Base-by-base conservation (phyloP, 202 grass and related monocot genomes). In the Schoenoplectus tabernaemontani region DNA sequence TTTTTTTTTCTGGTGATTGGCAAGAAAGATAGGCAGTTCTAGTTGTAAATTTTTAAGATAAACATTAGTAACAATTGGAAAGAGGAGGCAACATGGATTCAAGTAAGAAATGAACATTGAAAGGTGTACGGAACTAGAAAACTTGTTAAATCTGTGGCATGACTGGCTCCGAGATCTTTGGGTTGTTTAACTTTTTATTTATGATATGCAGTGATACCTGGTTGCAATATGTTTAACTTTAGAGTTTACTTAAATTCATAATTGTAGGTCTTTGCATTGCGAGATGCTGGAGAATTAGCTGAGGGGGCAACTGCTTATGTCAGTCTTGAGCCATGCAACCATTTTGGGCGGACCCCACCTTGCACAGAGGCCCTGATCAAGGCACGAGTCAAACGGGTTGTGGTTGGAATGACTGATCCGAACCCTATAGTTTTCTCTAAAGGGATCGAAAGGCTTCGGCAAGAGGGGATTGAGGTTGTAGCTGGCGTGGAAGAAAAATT, bases 401-500 rank as follows among this genome's bases (percentile, higher is more conserved):
- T 99, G 41, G 79, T 99, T 77, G 91, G 96, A 19, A 95, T 95
- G 96, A 87, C 87, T 0, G 96, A 99, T 58, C 96, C 96, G 64
- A 99, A 99, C 81, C 91, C 96, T 33, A 95, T 99, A 34, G 96
- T 98, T 10, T 85, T 85, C 28, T 99, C 90, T 1, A 95, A 95
- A 86, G 96, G 96, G 82, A 87, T 99, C 61, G 90, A 99, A 80
- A 95, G 69, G 51, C 88, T 99, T 26, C 83, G 57, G 83, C 43
- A 61, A 36, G 88, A 90, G 3, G 90, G 96, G 3, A 99, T 99
- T 78, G 65, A 69, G 10, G 65, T 69, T 24, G 39, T 23, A 69
- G 44, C 38, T 1, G 65, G 65, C 0, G 19, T 69, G 8, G 65
- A 69, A 44, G 65, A 69, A 69, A 69, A 44, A 12, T 43, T 69